phyloP scores from a whole-genome alignment of 176 grass and related monocot species.

The Olyra latifolia region DNA sequence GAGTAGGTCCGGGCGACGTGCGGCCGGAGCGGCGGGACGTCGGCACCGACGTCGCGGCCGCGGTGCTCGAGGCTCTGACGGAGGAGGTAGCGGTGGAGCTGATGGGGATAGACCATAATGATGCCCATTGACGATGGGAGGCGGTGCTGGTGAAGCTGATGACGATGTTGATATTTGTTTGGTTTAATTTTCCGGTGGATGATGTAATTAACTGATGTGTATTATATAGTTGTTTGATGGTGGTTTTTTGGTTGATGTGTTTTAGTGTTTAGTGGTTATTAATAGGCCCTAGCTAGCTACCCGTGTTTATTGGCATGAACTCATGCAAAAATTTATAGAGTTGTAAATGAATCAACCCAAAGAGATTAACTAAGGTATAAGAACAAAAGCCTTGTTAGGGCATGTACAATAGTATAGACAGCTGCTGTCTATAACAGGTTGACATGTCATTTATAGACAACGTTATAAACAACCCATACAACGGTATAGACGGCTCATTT shows the following conservation, averaged over 20 bases:
- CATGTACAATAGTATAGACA: no score
- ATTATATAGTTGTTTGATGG: slow-evolving; percentile 2
- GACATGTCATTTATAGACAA: no score
- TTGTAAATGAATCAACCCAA: neutral
- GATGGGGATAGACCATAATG: neutral
- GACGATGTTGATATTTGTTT: neutral
- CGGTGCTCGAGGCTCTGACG: slow-evolving; percentile 36
- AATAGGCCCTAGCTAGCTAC: neutral
- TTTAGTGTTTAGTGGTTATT: neutral
- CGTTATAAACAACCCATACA: no score
- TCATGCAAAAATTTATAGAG: neutral
- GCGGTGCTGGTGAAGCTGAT: neutral
- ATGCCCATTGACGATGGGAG: neutral
- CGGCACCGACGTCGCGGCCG: neutral
- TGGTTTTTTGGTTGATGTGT: neutral
- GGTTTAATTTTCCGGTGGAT: neutral
- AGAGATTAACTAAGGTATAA: neutral
- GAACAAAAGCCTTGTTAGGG: no score
- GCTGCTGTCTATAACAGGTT: no score
- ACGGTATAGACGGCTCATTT: no score
- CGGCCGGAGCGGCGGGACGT: neutral
- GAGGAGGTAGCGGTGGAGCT: slow-evolving; percentile 39
- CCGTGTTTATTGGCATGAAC: neutral
- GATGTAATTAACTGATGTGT: neutral
- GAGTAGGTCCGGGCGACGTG: neutral